Evolutionary conservation across 225 moss, liverwort and hornwort species (phyloP).

Genomic region (Marchantia polymorpha): DNA sequence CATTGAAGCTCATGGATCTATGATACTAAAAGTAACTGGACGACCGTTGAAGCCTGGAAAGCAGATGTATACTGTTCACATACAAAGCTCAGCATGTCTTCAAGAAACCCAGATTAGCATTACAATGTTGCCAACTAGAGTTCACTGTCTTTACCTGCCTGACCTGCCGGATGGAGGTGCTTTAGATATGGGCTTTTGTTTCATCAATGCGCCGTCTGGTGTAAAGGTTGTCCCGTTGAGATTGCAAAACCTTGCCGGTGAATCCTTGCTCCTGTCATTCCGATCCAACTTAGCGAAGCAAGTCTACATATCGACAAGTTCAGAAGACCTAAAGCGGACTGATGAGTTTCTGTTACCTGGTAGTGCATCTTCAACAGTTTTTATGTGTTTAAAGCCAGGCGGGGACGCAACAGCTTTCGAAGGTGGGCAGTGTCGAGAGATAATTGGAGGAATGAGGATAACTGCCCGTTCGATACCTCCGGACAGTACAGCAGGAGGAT

Average conservation of each 20-base stretch:
- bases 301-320: slow-evolving; percentile 62
- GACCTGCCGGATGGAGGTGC: slow-evolving; percentile 68
- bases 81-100: slow-evolving; percentile 60
- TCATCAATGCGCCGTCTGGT: slow-evolving; percentile 69
- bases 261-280: slow-evolving; percentile 58
- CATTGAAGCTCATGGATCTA: slow-evolving; percentile 53
- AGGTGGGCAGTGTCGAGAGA: slow-evolving; percentile 77
- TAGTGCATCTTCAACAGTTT: slow-evolving; percentile 51
- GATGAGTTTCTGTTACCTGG: slow-evolving; percentile 68
- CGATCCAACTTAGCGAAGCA: slow-evolving; percentile 87
- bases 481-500: slow-evolving; percentile 14
- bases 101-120: slow-evolving; percentile 54
- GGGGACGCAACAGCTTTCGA: slow-evolving; percentile 83
- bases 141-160: slow-evolving; percentile 61
- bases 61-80: slow-evolving; percentile 53
- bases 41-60: slow-evolving; percentile 76
- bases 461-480: slow-evolving; percentile 44
- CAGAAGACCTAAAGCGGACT: slow-evolving; percentile 50
- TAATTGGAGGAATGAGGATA: slow-evolving; percentile 91
- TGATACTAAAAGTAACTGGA: slow-evolving; percentile 54
- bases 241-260: slow-evolving; percentile 58
- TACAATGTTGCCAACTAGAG: slow-evolving; percentile 62
- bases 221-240: slow-evolving; percentile 74
- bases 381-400: slow-evolving; percentile 79
- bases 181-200: slow-evolving; percentile 91